A percentile compares a stretch with the other conserved stretches of the same genome.
Conservation (phyloP, 1,139 yeast species). For the Hanseniaspora sp. region DNA sequence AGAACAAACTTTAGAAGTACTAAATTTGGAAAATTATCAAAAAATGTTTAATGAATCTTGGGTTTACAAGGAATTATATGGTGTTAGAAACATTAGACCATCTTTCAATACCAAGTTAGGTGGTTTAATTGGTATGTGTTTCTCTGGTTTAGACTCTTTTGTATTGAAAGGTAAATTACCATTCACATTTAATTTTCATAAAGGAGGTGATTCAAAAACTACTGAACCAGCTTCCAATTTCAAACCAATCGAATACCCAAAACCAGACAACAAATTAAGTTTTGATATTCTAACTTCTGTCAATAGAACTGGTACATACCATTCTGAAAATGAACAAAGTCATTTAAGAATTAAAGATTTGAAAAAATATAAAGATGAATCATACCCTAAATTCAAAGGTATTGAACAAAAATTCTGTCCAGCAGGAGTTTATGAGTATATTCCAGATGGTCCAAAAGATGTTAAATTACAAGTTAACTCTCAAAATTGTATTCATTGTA, state of each 20-base stretch:
- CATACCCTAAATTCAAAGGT: conserved; percentile 72
- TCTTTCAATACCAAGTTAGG: conserved; percentile 69
- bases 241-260: conserved; percentile 73
- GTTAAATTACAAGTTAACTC: conserved; percentile 85
- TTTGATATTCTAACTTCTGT: conserved; percentile 89
- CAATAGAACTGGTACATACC: conserved; percentile 89
- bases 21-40: conserved; percentile 52
- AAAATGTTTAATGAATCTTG: conserved; percentile 60
- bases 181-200: conserved; percentile 68
- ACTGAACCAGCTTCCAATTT: conserved; percentile 58
- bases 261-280: conserved; percentile 82
- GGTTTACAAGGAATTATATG: conserved; percentile 71
- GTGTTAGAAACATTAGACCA: conserved; percentile 83
- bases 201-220: conserved; percentile 53
- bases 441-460: conserved; percentile 59
- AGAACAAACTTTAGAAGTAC: conserved; percentile 32
- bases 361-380: conserved; percentile 50
- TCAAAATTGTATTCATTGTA: conserved; percentile 95
- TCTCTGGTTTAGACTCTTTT: conserved; percentile 77
- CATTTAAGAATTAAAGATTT: conserved; percentile 74
- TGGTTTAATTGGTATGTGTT: conserved; percentile 63
- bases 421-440: conserved; percentile 93
- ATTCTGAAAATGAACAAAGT: conserved; percentile 85
- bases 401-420: conserved; percentile 90
- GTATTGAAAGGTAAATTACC: conserved; percentile 69